These are phyloP conservation scores for Wickerhamomyces alni DNA, from an alignment of 805 yeast species.

Conservation along the genomic window DNA sequence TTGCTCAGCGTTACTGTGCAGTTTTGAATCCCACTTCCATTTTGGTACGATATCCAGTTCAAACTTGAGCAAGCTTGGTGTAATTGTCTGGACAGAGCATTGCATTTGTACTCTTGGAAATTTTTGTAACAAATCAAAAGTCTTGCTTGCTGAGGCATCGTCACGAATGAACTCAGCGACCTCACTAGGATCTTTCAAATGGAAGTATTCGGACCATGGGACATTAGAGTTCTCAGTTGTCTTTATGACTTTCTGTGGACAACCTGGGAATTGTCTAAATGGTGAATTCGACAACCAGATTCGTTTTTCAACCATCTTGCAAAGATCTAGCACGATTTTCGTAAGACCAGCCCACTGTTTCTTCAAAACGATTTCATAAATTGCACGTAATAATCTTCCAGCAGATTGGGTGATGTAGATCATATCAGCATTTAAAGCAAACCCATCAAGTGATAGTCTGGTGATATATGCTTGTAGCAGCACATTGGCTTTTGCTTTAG, in stretches of 20 bases:
- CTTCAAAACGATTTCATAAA: slow-evolving; percentile 67
- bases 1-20: slow-evolving; percentile 62
- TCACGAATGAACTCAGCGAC: slow-evolving; percentile 77
- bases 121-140: slow-evolving; percentile 52
- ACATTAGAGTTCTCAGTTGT: slow-evolving; percentile 74
- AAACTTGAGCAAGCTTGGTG: slow-evolving; percentile 59
- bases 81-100: slow-evolving; percentile 70
- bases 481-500: slow-evolving; percentile 72
- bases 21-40: slow-evolving; percentile 68
- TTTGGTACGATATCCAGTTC: slow-evolving; percentile 62
- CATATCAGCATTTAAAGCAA: slow-evolving; percentile 91
- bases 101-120: slow-evolving; percentile 66
- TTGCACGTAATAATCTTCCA: slow-evolving; percentile 79
- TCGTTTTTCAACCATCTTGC: slow-evolving; percentile 74
- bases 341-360: slow-evolving; percentile 70
- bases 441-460: slow-evolving; percentile 68
- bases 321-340: slow-evolving; percentile 49
- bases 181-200: slow-evolving; percentile 60
- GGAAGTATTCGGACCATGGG: slow-evolving; percentile 78
- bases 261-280: slow-evolving; percentile 71
- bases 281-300: slow-evolving; percentile 87
- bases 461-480: slow-evolving; percentile 87
- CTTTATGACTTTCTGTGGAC: slow-evolving; percentile 63
- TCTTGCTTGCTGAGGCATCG: slow-evolving; percentile 56
- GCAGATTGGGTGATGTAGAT: slow-evolving; percentile 90